A percentile compares a stretch with the other conserved stretches of the same genome.
These are phyloP conservation scores for Nakazawaea populi DNA, from an alignment of 805 yeast species.

Conservation along the genomic window DNA sequence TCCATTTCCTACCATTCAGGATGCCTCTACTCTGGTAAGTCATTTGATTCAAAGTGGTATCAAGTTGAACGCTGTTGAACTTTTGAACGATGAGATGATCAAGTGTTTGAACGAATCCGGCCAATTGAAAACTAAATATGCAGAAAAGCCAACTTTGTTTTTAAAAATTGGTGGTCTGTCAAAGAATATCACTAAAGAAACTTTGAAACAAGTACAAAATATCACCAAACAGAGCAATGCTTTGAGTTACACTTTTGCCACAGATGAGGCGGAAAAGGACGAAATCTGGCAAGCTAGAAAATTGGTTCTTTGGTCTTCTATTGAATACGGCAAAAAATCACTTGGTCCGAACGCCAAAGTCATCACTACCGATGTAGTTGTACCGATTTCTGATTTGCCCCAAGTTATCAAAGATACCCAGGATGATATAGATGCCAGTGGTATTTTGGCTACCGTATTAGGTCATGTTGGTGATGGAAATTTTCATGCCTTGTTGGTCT, in stretches of 20 bases:
- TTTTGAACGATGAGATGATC: slow-evolving; percentile 60
- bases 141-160: slow-evolving; percentile 53
- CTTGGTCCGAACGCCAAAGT: slow-evolving; percentile 44
- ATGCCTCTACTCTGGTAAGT: slow-evolving; percentile 57
- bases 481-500: slow-evolving; percentile 54
- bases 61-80: slow-evolving; percentile 62
- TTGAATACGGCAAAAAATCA: slow-evolving; percentile 46
- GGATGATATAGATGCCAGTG: slow-evolving; percentile 40
- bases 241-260: slow-evolving; percentile 48
- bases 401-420: slow-evolving; percentile 48
- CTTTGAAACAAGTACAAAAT: slow-evolving; percentile 34
- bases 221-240: slow-evolving; percentile 44
- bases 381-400: slow-evolving; percentile 57
- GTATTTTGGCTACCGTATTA: slow-evolving; percentile 41
- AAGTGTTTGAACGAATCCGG: slow-evolving; percentile 44
- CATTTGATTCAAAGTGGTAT: slow-evolving; percentile 53
- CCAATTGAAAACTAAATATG: slow-evolving; percentile 43
- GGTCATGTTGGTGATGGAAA: slow-evolving; percentile 77
- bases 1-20: slow-evolving; percentile 49
- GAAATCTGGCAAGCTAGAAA: slow-evolving; percentile 68
- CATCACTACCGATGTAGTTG: slow-evolving; percentile 72
- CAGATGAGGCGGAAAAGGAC: slow-evolving; percentile 44
- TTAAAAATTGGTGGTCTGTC: slow-evolving; percentile 44
- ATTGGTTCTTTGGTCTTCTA: slow-evolving; percentile 48
- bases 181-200: slow-evolving; percentile 31